Evolutionary conservation across 179 eudicot species (phyloP), one percentile per base, ranked within the genome.

Genomic region (Dionaea muscipula): DNA sequence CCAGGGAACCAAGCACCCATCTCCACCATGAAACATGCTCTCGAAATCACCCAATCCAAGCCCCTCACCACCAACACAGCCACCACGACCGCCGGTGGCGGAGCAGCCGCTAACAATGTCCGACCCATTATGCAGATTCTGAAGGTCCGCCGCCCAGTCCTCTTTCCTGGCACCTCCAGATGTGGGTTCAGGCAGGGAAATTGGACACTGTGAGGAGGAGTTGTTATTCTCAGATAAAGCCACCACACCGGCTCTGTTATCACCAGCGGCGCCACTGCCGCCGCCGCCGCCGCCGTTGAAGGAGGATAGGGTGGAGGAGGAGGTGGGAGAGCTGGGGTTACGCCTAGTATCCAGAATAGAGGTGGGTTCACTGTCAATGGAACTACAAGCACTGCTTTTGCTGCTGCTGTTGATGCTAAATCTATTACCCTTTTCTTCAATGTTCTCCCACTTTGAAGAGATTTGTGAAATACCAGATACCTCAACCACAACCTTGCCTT

Each of bases 301-400:
- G 55, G 74, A 69, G 63, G 78, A 73, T 64, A 73, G 71, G 43
- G 74, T 65, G 41, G 78, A 74, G 1, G 74, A 65, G n/a, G 78
- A 73, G 9, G 70, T 61, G 11, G 68, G 65, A 10, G 76, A 60
- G 65, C 74, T 73, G 12, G 62, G 62, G 63, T 64, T 68, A 3
- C 57, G 56, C 20, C 62, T 62, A 51, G 71, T 64, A 56, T 79
- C 84, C 51, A 76, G 67, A 52, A 68, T 72, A 24, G 78, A 76
- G 23, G 69, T 63, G 44, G 75, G 77, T 59, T 76, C 79, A 38
- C 76, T 71, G 53, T 57, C 48, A 64, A 75, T 79, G 72, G 76
- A 79, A 51, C 70, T 74, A 68, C 77, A 68, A 26, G 58, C 71
- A 18, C 79, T 78, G 47, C 70, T 75, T 22, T 40, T 36, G 47